Base-by-base conservation (phyloP, 83 land plant species). In the Picea abies region DNA sequence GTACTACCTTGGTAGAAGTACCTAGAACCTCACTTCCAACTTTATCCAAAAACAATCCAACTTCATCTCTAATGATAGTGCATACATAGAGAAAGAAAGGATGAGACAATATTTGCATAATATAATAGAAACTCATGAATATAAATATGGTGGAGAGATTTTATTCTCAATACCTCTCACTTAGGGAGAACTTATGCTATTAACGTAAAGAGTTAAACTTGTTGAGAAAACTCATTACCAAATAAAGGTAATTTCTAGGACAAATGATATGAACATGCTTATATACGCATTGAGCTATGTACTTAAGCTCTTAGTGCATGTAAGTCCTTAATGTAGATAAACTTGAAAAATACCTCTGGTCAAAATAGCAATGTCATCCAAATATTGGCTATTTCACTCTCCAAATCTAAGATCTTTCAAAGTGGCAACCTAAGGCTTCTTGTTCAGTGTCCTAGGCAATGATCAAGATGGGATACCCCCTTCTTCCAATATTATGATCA, bases 371-470 rank as follows among this genome's bases (percentile, higher is more conserved):
- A 96, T 97, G 70, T 96, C 99, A 84, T 97, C 98, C 68, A 97
- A 87, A 80, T 96, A 96, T 66, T 95, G 97, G 83, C 95, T 96
- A 81, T 92, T 95, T 65, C 98, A 78, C 79, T 96, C 99, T 47
- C 98, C 99, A 86, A 97, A 97, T 4, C 99, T 98, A 81, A 94
- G 98, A 25, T 98, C 99, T 82, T 95, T 97, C 1, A 97, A 84
- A 1, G 97, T 97, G 63, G 98, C 98, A 81, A 97, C 88, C 96
- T 11, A 97, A 81, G n/a, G 98, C 98, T 84, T 97, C 98, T 81
- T 96, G 97, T 68, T 95, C 98, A 80, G 96, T 96, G 61, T 97
- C 98, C 85, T 97, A 97, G 1, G 97, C 99, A 80, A 97, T 86
- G 29, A 97, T 92, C 84, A 96, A 4, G 6, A 97, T 87, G 9